A percentile compares a stretch with the other conserved stretches of the same genome.
Evolutionary conservation across 768 basidiomycete species (phyloP).

Genomic region (Lactarius trivialis): DNA sequence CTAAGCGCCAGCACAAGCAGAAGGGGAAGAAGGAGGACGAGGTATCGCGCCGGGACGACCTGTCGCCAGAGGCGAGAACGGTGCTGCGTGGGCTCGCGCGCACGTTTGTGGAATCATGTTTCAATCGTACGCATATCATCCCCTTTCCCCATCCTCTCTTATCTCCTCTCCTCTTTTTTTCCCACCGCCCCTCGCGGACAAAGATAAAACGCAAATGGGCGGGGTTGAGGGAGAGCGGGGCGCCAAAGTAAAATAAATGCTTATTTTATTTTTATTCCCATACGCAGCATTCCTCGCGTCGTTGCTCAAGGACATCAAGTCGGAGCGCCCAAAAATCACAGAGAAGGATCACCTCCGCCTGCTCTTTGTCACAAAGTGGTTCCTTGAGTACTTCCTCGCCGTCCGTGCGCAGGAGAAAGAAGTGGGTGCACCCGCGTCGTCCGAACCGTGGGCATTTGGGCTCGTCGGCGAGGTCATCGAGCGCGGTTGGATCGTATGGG

Average conservation of each 20-base stretch:
- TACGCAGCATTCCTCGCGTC: slow-evolving; percentile 79
- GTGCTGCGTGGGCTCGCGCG: slow-evolving; percentile 63
- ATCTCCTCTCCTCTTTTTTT: background rate
- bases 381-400: slow-evolving; percentile 81
- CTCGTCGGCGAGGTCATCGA: slow-evolving; percentile 83
- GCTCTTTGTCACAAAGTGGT: slow-evolving; percentile 83
- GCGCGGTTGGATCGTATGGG: slow-evolving; percentile 84
- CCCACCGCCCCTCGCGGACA: too few relatives aligned
- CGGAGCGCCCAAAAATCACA: slow-evolving; percentile 86
- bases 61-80: slow-evolving; percentile 55
- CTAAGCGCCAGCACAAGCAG: slow-evolving; percentile 43
- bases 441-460: slow-evolving; percentile 55
- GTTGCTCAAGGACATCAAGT: slow-evolving; percentile 87
- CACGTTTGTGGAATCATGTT: slow-evolving; percentile 74
- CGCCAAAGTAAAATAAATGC: background rate
- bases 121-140: slow-evolving; percentile 64
- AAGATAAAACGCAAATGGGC: too few relatives aligned
- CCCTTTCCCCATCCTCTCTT: slow-evolving; percentile 13
- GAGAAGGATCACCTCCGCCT: slow-evolving; percentile 91
- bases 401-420: slow-evolving; percentile 38
- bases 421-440: slow-evolving; percentile 33
- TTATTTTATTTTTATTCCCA: background rate
- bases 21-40: slow-evolving; percentile 62
- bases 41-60: slow-evolving; percentile 57
- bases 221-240: background rate